Evolutionary conservation across 495 filamentous ascomycete genomes (phyloP), one percentile per base, ranked within the genome.

Genomic region (Patellaria atrata): DNA sequence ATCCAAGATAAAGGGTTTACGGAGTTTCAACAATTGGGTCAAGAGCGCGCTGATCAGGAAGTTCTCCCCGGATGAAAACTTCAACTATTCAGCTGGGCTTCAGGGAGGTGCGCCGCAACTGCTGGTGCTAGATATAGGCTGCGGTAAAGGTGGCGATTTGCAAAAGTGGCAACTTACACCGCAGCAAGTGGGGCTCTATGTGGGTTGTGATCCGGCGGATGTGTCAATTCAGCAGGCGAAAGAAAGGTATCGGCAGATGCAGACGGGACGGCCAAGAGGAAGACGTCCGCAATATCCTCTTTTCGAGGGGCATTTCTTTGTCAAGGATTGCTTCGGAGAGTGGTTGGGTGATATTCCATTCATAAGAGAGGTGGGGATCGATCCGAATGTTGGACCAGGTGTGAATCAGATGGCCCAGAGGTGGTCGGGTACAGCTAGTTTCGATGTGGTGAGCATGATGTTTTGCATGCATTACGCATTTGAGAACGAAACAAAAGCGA

Each of bases 381-480:
- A 93, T 45, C 47, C 61, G 2, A 66, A 64, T 44, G 69, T 65
- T 10, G 73, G 73, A 0, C 76, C 75, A 3, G 71, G 68, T n/a
- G 58, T n/a, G n/a, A 63, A 3, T 61, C 61, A 7, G 40, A 63
- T 4, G 21, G 71, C 53, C 48, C 65, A 65, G 45, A 69, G 71
- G 47, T 77, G 62, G 71, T 68, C 35, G 30, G 55, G 73, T 9
- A 73, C 73, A 1, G 77, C 82, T 24, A 85, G 86, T 5, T 97
- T 94, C 44, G 91, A 97, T 53, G 79, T 96, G 9, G 87, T 97
- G 30, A 80, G 78, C 37, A 93, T 91, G 69, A 97, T 97, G 89
- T 97, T 97, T 49, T 86, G 84, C 51, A 92, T 97, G 74, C 89
- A 97, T 60, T 97, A 97, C 52, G 86, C 91, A 0, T 97, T 94